Conservation (phyloP, 495 filamentous ascomycete species). For the Articulospora tetracladia region DNA sequence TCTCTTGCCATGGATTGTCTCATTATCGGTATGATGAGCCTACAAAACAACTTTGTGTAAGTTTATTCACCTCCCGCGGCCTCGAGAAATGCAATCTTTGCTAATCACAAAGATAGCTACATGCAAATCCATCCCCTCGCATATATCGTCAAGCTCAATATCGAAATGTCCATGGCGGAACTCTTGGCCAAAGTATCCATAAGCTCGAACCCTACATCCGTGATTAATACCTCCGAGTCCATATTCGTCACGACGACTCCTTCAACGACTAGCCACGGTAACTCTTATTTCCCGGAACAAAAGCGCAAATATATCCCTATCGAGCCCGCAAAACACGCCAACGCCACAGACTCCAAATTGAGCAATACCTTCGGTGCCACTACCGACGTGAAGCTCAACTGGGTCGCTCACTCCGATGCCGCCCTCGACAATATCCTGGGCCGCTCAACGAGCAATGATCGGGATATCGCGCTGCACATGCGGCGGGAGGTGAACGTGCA, state of each 20-base stretch:
- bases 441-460: not conserved
- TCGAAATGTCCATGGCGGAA: constrained; percentile 29
- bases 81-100: not conserved
- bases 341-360: not conserved
- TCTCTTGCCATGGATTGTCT: constrained; percentile 19
- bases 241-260: not conserved
- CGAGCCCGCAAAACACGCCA: not conserved
- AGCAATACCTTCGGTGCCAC: not conserved
- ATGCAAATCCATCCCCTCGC: constrained; percentile 50
- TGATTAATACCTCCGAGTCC: not conserved
- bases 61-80: not conserved
- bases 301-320: not conserved
- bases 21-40: constrained; percentile 21
- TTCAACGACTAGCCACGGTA: not conserved
- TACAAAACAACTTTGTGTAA: constrained; percentile 11
- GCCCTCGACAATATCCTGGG: not conserved
- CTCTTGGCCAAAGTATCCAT: not conserved
- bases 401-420: not conserved
- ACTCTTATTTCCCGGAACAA: not conserved
- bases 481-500: not conserved
- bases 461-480: not conserved
- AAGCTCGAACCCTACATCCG: not conserved
- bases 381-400: not conserved
- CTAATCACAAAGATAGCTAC: constrained; percentile 26
- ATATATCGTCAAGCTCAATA: constrained; percentile 51